Percentiles rank a stretch among this genome's conserved stretches.
These are phyloP conservation scores for Smittium culicis DNA, from an alignment of 371 early-diverging fungal species.

Conservation along the genomic window DNA sequence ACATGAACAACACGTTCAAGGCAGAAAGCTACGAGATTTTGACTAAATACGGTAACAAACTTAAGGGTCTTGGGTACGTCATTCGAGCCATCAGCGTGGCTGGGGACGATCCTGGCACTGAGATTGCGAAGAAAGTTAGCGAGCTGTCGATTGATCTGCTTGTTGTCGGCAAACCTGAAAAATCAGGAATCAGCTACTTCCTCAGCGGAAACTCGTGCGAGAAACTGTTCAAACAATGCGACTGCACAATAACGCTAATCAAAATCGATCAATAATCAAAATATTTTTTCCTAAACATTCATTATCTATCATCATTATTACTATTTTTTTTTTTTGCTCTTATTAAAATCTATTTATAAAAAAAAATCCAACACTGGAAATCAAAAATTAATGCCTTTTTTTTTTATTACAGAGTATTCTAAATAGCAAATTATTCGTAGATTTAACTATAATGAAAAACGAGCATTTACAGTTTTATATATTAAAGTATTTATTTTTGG, in stretches of 20 bases:
- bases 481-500: too few relatives aligned
- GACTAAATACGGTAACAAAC: neutral
- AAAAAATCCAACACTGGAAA: too few relatives aligned
- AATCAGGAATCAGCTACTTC: neutral
- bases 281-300: too few relatives aligned
- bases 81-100: conserved; percentile 3
- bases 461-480: too few relatives aligned
- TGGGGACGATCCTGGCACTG: conserved; percentile 4
- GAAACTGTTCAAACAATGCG: neutral
- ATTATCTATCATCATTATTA: too few relatives aligned
- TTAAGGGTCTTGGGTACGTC: neutral
- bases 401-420: too few relatives aligned
- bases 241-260: conserved; percentile 4
- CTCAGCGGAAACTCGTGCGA: neutral
- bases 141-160: neutral
- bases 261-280: too few relatives aligned
- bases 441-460: too few relatives aligned
- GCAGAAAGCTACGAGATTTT: conserved; percentile 1
- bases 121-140: neutral
- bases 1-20: neutral
- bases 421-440: too few relatives aligned
- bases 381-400: too few relatives aligned
- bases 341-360: too few relatives aligned
- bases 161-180: neutral
- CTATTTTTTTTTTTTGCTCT: too few relatives aligned